Percentiles rank a stretch among this genome's conserved stretches.
These are phyloP conservation scores for Fusarium duplospermum DNA, from an alignment of 2,329 filamentous ascomycete species.

Conservation along the genomic window DNA sequence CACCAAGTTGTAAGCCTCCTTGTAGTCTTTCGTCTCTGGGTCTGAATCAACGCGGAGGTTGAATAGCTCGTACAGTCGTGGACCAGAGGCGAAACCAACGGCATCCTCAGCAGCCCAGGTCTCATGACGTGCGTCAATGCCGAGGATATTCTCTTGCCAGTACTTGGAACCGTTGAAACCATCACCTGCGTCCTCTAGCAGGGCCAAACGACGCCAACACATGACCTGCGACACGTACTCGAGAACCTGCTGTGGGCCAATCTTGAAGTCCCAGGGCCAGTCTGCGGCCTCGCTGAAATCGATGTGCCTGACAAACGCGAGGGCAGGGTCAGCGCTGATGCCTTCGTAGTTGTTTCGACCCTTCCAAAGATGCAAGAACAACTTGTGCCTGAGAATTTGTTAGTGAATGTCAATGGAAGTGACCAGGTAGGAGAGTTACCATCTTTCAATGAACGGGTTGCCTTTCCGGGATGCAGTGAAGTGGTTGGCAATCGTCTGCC, in stretches of 20 bases:
- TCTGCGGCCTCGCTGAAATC: constrained; percentile 44
- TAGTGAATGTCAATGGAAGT: not conserved
- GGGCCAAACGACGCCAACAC: constrained; percentile 48
- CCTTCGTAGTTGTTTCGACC: constrained; percentile 42
- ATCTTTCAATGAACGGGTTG: constrained; percentile 53
- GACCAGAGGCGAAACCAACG: constrained; percentile 13
- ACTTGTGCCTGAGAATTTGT: constrained; percentile 47
- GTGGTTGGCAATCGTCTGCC: constrained; percentile 39
- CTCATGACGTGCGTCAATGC: constrained; percentile 11
- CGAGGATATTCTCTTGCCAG: constrained; percentile 27
- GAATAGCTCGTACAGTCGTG: constrained; percentile 4
- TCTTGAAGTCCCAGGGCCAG: constrained; percentile 48
- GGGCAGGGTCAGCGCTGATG: constrained; percentile 39
- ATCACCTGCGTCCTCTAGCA: constrained; percentile 39
- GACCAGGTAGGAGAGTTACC: constrained; percentile 20
- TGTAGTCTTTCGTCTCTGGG: constrained; percentile 16
- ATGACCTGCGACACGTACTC: constrained; percentile 55
- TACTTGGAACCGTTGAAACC: constrained; percentile 42
- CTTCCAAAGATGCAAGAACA: constrained; percentile 48
- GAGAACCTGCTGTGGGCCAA: constrained; percentile 44
- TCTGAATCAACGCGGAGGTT: constrained; percentile 2
- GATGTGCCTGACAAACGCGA: constrained; percentile 43
- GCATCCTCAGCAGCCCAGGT: constrained; percentile 13
- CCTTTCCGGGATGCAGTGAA: constrained; percentile 54
- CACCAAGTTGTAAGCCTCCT: constrained; percentile 18